Percentiles rank a stretch among this genome's conserved stretches.
Evolutionary conservation across 2,329 filamentous ascomycete genomes (phyloP).

Genomic region (Aspergillus terreus): DNA sequence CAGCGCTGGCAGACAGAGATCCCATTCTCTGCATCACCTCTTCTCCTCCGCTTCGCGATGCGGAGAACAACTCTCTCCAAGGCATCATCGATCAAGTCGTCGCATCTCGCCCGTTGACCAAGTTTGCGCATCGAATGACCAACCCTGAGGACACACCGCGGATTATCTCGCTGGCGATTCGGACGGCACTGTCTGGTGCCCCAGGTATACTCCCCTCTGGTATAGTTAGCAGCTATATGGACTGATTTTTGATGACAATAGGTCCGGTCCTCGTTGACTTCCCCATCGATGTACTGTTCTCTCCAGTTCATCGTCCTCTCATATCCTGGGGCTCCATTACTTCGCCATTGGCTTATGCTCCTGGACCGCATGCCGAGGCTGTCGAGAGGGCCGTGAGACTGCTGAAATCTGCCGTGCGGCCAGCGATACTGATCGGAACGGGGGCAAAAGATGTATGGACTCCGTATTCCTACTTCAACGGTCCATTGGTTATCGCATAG

Average conservation of each 20-base stretch:
- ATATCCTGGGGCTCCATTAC: slow-evolving; percentile 43
- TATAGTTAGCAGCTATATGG: slow-evolving; percentile 19
- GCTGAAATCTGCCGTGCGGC: slow-evolving; percentile 33
- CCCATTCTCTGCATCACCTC: slow-evolving; percentile 46
- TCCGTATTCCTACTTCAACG: not conserved
- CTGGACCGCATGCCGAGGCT: slow-evolving; percentile 36
- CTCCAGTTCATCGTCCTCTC: slow-evolving; percentile 33
- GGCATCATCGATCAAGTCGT: slow-evolving; percentile 48
- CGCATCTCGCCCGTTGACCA: slow-evolving; percentile 42
- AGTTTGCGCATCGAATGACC: slow-evolving; percentile 45
- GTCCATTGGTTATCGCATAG: not conserved
- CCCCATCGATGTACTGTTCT: slow-evolving; percentile 34
- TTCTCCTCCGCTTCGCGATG: slow-evolving; percentile 43
- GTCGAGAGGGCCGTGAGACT: slow-evolving; percentile 31
- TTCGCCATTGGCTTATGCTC: slow-evolving; percentile 28
- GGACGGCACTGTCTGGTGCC: slow-evolving; percentile 37
- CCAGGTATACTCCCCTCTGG: slow-evolving; percentile 27
- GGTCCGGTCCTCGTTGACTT: slow-evolving; percentile 21
- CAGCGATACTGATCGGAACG: slow-evolving; percentile 42
- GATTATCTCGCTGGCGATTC: slow-evolving; percentile 41
- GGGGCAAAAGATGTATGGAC: slow-evolving; percentile 23
- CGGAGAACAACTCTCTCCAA: slow-evolving; percentile 46
- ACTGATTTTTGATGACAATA: not conserved
- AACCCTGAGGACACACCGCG: slow-evolving; percentile 45
- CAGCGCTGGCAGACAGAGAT: slow-evolving; percentile 44